Evolutionary conservation across 2,329 filamentous ascomycete genomes (phyloP), one percentile per base, ranked within the genome.

Genomic region (Botrytis byssoidea): DNA sequence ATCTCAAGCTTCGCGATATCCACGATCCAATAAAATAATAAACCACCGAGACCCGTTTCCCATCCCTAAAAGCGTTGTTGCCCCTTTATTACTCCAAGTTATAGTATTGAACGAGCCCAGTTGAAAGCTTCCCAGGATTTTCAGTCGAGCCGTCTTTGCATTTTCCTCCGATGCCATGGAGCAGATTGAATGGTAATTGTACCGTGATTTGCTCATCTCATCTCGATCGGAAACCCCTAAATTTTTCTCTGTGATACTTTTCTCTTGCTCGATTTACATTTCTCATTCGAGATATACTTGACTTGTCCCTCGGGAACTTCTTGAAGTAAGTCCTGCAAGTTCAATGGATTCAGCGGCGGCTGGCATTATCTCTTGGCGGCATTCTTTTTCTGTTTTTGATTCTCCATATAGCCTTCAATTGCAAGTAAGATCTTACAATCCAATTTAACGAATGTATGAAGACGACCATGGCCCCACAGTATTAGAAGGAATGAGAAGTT

Each of bases 211-310:
- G 10, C 1, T 22, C 12, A 3, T n/a, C 22, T 22, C 4, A 5
- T 51, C 48, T 51, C 25, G 9, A 5, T n/a, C 0, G 25, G 10
- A 51, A 25, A 8, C 10, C 4, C 4, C 48, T 14, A 22, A 12
- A 5, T 6, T 0, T 12, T 0, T 14, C 4, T 25, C 22, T n/a
- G 0, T 12, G 3, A n/a, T 51, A 3, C 22, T 4, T n/a, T n/a
- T n/a, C 22, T 51, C 4, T 10, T n/a, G 22, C 25, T n/a, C 22
- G 22, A 10, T 3, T n/a, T 51, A 22, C 22, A 51, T 0, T 2
- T 51, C 9, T 51, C 22, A 5, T n/a, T 51, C 48, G 48, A 14
- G 0, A 51, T 1, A 51, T 5, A 0, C 22, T 51, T 9, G 10
- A 22, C 22, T 51, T 14, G 4, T 51, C 25, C 5, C 48, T 51